These are phyloP conservation scores for Acanthamoeba sp. DNA, from an alignment of 208 protist genomes.

Conservation along the genomic window DNA sequence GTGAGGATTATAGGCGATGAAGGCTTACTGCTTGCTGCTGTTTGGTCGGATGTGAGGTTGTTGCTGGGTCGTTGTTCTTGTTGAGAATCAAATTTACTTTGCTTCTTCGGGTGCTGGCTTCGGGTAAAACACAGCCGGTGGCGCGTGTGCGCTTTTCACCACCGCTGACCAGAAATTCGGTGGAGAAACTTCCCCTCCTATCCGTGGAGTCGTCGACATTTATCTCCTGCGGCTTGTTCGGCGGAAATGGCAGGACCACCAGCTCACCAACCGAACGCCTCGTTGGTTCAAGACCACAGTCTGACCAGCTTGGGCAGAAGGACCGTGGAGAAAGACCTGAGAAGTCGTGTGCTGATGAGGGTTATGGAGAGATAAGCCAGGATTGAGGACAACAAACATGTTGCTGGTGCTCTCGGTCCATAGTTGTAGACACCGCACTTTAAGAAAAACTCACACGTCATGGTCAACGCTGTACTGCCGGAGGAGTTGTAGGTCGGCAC, in stretches of 20 bases:
- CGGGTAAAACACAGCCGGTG: neutral
- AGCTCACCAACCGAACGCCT: neutral
- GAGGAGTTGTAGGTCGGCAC: neutral
- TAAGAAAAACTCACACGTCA: neutral
- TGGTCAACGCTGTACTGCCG: neutral
- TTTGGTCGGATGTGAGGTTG: neutral
- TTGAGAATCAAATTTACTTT: slow-evolving; percentile 26
- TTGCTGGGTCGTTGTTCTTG: neutral
- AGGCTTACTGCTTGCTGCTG: neutral
- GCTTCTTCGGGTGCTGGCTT: neutral
- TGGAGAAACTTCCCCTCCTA: neutral
- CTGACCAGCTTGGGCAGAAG: too few relatives aligned
- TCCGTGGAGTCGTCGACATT: neutral
- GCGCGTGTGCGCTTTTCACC: neutral
- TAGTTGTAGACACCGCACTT: neutral
- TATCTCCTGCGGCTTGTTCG: neutral
- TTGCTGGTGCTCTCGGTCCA: neutral
- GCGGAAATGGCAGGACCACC: neutral
- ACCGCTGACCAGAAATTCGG: neutral
- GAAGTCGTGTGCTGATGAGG: neutral
- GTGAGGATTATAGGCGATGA: neutral
- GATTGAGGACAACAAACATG: neutral
- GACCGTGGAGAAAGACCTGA: neutral
- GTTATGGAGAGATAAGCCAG: neutral
- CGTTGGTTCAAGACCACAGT: too few relatives aligned